Percentiles rank a stretch among this genome's conserved stretches.
Evolutionary conservation across 208 protist genomes (phyloP).

Genomic region (Strigomonas galati): DNA sequence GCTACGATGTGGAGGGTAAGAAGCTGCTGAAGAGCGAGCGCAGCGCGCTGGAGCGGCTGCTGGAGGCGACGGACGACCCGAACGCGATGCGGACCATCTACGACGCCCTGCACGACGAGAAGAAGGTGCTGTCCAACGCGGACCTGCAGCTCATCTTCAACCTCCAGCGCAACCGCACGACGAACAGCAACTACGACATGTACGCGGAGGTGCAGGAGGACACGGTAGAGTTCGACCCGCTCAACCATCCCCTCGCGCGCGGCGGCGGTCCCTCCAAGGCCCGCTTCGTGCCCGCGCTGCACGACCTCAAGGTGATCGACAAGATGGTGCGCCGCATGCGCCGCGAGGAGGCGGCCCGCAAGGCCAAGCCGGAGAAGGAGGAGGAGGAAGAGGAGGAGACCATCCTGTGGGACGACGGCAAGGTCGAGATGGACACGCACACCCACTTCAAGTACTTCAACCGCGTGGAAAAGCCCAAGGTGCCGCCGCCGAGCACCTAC

Average conservation of each 20-base stretch:
- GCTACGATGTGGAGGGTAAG: slow-evolving; percentile 91
- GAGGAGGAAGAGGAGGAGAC: slow-evolving; percentile 37
- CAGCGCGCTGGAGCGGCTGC: slow-evolving; percentile 84
- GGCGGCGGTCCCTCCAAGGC: slow-evolving; percentile 79
- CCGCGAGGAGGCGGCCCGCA: slow-evolving; percentile 35
- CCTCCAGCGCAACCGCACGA: slow-evolving; percentile 89
- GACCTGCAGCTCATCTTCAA: slow-evolving; percentile 93
- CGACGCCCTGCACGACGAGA: slow-evolving; percentile 88
- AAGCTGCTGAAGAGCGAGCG: slow-evolving; percentile 87
- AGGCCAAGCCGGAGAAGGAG: slow-evolving; percentile 24
- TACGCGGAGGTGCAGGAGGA: slow-evolving; percentile 83
- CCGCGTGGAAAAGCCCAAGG: slow-evolving; percentile 73
- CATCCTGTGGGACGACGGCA: slow-evolving; percentile 75
- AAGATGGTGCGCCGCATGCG: slow-evolving; percentile 87
- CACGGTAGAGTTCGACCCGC: slow-evolving; percentile 83
- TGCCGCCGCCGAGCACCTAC: slow-evolving; percentile 91
- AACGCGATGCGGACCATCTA: slow-evolving; percentile 91
- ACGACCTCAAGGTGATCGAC: slow-evolving; percentile 90
- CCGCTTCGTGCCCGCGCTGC: slow-evolving; percentile 75
- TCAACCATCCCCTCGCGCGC: slow-evolving; percentile 90
- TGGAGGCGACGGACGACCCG: slow-evolving; percentile 91
- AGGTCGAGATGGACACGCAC: slow-evolving; percentile 85
- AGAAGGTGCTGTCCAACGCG: slow-evolving; percentile 85
- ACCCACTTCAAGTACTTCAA: slow-evolving; percentile 88
- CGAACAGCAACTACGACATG: slow-evolving; percentile 87